Evolutionary conservation across 108 stramenopile genomes (phyloP).

Genomic region (Cyclostephanos invisitatus): DNA sequence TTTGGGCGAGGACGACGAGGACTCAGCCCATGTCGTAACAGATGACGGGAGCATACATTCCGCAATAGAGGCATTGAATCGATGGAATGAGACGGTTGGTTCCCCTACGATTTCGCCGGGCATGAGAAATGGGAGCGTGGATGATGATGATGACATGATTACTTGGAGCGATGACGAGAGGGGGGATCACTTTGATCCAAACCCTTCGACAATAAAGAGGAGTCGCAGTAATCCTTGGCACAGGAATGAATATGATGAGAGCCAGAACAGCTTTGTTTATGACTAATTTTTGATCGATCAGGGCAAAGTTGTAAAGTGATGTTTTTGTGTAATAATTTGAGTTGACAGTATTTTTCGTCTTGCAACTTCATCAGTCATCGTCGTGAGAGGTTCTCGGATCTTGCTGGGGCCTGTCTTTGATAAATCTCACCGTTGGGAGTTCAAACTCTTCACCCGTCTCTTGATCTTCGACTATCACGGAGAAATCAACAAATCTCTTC

Average conservation of each 20-base stretch:
- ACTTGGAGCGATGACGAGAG: not conserved
- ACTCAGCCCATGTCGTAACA: conserved; percentile 9
- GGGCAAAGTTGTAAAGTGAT: not conserved
- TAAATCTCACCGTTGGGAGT: conserved; percentile 56
- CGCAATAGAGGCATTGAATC: conserved; percentile 29
- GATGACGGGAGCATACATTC: conserved; percentile 15
- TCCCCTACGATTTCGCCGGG: not conserved
- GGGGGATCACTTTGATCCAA: conserved; percentile 9
- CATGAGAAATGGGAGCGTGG: not conserved
- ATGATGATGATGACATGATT: not conserved
- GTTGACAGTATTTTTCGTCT: not conserved
- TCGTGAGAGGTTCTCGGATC: not conserved
- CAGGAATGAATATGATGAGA: conserved; percentile 9
- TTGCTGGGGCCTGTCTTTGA: conserved; percentile 14
- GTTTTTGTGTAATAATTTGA: not conserved
- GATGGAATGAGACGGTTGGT: conserved; percentile 2
- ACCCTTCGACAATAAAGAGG: not conserved
- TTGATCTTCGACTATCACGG: conserved; percentile 69
- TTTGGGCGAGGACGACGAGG: not conserved
- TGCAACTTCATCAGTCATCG: not conserved
- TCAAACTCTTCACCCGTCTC: conserved; percentile 79
- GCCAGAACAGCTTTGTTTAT: conserved; percentile 22
- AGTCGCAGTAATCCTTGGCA: conserved; percentile 26
- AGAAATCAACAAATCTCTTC: conserved; percentile 59
- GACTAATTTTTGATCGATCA: conserved; percentile 24